A percentile compares a stretch with the other conserved stretches of the same genome.
These are phyloP conservation scores for Colletotrichum sp. DNA, from an alignment of 2,329 filamentous ascomycete species.

Conservation along the genomic window DNA sequence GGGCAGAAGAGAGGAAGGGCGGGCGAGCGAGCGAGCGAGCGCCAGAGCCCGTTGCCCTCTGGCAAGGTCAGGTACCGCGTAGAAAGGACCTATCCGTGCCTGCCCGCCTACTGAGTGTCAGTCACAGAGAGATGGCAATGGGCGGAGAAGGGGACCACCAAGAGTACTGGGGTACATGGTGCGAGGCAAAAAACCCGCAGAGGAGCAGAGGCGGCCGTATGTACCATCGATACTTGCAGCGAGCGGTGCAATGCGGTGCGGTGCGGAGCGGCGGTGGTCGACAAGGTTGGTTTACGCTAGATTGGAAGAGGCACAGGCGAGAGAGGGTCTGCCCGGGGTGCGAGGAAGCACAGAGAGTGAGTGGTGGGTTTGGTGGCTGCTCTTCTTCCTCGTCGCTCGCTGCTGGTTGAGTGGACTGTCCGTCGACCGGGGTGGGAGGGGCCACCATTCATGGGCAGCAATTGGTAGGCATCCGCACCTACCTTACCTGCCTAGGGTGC, in stretches of 20 bases:
- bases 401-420: constrained; percentile 13
- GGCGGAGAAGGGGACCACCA: neutral
- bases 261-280: constrained; percentile 1
- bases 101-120: neutral
- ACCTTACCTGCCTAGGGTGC: neutral
- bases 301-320: constrained; percentile 18
- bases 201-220: neutral
- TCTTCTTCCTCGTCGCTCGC: neutral
- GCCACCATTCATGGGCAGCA: neutral
- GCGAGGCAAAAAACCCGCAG: neutral
- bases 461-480: neutral
- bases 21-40: neutral
- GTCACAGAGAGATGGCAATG: neutral
- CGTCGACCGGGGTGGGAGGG: constrained; percentile 7
- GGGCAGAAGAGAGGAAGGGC: neutral
- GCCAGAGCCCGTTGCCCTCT: neutral
- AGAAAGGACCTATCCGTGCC: neutral
- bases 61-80: neutral
- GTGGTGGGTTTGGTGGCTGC: constrained; percentile 4
- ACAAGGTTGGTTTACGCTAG: constrained; percentile 15
- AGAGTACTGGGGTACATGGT: neutral
- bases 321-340: neutral
- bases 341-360: constrained; percentile 15
- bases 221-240: neutral
- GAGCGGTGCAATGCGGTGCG: neutral